Evolutionary conservation across 371 early-diverging fungal genomes (phyloP), one percentile per base, ranked within the genome.

Genomic region (Mucor velutinosus): DNA sequence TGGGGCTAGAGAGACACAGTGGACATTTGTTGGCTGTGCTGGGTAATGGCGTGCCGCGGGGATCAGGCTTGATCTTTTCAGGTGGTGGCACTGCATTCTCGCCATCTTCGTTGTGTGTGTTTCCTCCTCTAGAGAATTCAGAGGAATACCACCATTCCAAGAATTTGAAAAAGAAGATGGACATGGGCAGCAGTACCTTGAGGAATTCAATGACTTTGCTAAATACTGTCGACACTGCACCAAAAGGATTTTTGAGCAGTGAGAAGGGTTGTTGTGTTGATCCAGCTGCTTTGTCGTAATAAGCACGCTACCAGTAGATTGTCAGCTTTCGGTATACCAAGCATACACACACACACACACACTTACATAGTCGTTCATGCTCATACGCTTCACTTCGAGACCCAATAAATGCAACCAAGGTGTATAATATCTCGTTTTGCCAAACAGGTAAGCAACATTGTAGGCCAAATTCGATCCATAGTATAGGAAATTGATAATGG

Each of bases 131-230:
- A 64, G 86, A 73, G 70, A 81, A 90, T 64, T 93, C 93, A 11
- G 93, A 91, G 8, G 90, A 84, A 71, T 95, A 94, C 96, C 96
- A 96, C 97, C 97, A 96, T 77, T 96, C 97, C 70, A 95, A 72
- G 68, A 97, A 97, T 66, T 92, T 93, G 85, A 91, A 95, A 67
- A 95, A 90, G 82, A 96, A 95, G 47, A 97, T 92, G 0, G 94
- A 90, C 87, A 94, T 87, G 30, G 96, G 97, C 61, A 97, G 74
- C 8, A 91, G 68, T 4, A 89, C 85, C 66, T 93, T 91, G 39
- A 95, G 83, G 63, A 89, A 81, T 51, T 92, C 91, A 37, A 94
- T 78, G 0, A 87, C 85, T 60, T 86, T 83, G 12, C 82, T 64
- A n/a, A 89, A 71, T 1, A 86, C 64, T 14, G 70, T 67, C 0